A percentile compares a stretch with the other conserved stretches of the same genome.
phyloP scores from a whole-genome alignment of 2,329 filamentous ascomycete genomes.

The Arthrobotrys musiformis region DNA sequence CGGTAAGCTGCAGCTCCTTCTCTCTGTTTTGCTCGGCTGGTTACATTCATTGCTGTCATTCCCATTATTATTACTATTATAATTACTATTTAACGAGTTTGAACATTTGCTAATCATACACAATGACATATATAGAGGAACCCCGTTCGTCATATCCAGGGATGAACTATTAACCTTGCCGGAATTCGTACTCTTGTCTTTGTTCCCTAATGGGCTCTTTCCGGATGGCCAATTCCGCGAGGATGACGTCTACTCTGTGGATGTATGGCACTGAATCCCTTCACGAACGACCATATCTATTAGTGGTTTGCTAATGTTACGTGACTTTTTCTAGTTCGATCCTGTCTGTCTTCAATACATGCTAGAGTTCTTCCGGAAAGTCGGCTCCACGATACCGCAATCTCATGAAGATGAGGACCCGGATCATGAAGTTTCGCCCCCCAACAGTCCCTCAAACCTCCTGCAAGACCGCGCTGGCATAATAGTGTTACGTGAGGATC shows the following conservation, averaged over 20 bases:
- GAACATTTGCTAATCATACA: slow-evolving; percentile 57
- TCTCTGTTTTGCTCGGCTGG: neutral
- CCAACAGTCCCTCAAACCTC: slow-evolving; percentile 68
- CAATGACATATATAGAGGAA: slow-evolving; percentile 73
- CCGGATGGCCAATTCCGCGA: slow-evolving; percentile 95
- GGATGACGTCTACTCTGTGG: slow-evolving; percentile 93
- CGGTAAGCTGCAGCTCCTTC: slow-evolving; percentile 71
- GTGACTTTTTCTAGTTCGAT: slow-evolving; percentile 84
- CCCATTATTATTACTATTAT: neutral
- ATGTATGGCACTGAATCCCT: slow-evolving; percentile 75
- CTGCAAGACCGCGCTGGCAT: slow-evolving; percentile 90
- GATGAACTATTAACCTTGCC: slow-evolving; percentile 95
- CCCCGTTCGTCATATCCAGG: slow-evolving; percentile 89
- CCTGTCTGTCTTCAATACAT: slow-evolving; percentile 97
- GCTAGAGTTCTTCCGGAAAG: slow-evolving; percentile 96
- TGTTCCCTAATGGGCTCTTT: slow-evolving; percentile 98
- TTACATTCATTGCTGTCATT: slow-evolving; percentile 13
- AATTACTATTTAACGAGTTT: slow-evolving; percentile 41
- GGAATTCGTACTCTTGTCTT: slow-evolving; percentile 95
- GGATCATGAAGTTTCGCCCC: slow-evolving; percentile 68
- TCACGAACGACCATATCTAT: slow-evolving; percentile 26
- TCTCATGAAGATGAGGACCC: slow-evolving; percentile 70
- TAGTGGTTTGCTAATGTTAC: slow-evolving; percentile 57
- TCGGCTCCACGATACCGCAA: slow-evolving; percentile 92
- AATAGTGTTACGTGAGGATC: slow-evolving; percentile 93